These are phyloP conservation scores for Nothopassalora personata DNA, from an alignment of 2,329 filamentous ascomycete genomes.

Conservation along the genomic window DNA sequence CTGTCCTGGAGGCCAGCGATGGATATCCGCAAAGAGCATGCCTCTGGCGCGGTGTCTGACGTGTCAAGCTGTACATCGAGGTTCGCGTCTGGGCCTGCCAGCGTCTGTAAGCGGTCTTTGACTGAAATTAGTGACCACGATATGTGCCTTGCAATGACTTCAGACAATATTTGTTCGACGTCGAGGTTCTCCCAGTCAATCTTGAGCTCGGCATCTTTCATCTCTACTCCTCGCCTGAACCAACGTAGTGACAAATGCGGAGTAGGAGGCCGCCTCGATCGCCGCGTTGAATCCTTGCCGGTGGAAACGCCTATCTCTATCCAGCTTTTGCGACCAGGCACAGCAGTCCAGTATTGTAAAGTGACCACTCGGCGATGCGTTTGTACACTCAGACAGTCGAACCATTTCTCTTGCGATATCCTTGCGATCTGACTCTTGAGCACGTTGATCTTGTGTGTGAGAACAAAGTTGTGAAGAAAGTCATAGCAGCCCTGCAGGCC, in stretches of 20 bases:
- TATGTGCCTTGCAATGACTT: conserved; percentile 69
- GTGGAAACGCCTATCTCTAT: conserved; percentile 78
- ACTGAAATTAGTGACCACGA: conserved; percentile 65
- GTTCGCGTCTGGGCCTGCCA: conserved; percentile 23
- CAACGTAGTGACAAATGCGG: conserved; percentile 60
- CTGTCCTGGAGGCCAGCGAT: conserved; percentile 57
- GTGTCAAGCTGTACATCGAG: conserved; percentile 43
- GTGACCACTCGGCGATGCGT: conserved; percentile 74
- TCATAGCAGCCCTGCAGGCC: conserved; percentile 77
- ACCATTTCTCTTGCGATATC: conserved; percentile 67
- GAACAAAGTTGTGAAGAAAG: conserved; percentile 77
- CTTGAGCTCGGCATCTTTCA: conserved; percentile 57
- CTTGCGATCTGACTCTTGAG: conserved; percentile 70
- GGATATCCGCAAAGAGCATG: conserved; percentile 64
- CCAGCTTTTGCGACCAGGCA: conserved; percentile 75
- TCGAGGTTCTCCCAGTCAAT: conserved; percentile 66
- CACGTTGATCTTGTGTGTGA: conserved; percentile 86
- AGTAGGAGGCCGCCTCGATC: conserved; percentile 30
- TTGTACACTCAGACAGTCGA: conserved; percentile 70
- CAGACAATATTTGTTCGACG: conserved; percentile 66
- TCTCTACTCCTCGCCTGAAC: conserved; percentile 77
- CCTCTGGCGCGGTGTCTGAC: conserved; percentile 57
- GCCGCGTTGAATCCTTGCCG: conserved; percentile 39
- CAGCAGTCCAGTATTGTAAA: conserved; percentile 83
- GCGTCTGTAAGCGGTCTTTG: conserved; percentile 52